These are phyloP conservation scores for Mimosa bimucronata DNA, from an alignment of 306 rosid species.

Conservation along the genomic window DNA sequence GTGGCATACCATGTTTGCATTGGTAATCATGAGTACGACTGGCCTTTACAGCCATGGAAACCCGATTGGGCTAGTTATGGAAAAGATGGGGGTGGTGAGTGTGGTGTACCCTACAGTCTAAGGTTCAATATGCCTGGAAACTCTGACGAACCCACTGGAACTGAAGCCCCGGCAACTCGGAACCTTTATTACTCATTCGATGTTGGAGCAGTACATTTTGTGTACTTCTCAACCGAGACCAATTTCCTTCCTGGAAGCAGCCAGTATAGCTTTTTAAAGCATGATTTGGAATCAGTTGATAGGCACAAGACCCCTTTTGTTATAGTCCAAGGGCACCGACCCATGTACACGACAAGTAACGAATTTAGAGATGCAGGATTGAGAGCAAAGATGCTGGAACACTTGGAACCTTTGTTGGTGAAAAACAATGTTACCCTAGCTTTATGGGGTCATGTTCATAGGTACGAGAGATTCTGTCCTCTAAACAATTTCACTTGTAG, in stretches of 20 bases:
- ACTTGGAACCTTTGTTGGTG: slow-evolving; percentile 86
- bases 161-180: slow-evolving; percentile 62
- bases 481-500: slow-evolving; percentile 81
- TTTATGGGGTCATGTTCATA: slow-evolving; percentile 95
- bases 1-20: slow-evolving; percentile 90
- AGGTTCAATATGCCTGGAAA: slow-evolving; percentile 94
- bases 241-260: slow-evolving; percentile 78
- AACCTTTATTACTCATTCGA: slow-evolving; percentile 90
- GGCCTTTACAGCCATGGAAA: slow-evolving; percentile 89
- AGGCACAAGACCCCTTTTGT: slow-evolving; percentile 73
- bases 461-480: slow-evolving; percentile 90
- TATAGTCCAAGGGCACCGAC: slow-evolving; percentile 89
- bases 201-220: slow-evolving; percentile 79
- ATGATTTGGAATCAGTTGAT: slow-evolving; percentile 79
- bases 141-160: slow-evolving; percentile 79
- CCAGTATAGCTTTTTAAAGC: slow-evolving; percentile 73
- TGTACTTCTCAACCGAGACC: slow-evolving; percentile 84
- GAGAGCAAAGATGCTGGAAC: slow-evolving; percentile 72
- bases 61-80: slow-evolving; percentile 88
- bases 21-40: slow-evolving; percentile 89
- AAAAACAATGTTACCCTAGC: slow-evolving; percentile 82
- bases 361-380: slow-evolving; percentile 66
- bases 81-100: slow-evolving; percentile 96
- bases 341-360: slow-evolving; percentile 87
- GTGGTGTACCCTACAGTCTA: slow-evolving; percentile 90